phyloP scores from a whole-genome alignment of 441 rosid species.

The Capsella rubella region DNA sequence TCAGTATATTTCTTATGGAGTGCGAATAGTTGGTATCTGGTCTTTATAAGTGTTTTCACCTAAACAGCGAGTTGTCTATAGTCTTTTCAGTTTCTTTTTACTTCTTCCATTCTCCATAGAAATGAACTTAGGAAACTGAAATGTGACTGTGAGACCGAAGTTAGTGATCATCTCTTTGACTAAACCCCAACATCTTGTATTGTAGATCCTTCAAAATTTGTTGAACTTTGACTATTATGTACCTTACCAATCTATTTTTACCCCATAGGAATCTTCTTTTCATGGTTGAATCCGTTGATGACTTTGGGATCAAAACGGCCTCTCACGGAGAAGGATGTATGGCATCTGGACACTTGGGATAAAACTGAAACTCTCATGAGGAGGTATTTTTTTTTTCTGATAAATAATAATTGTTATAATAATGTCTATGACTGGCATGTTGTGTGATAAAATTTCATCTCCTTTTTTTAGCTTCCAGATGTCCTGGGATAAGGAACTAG shows the following conservation, averaged over 20 bases:
- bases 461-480: constrained; percentile 67
- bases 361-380: constrained; percentile 74
- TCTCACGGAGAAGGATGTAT: constrained; percentile 92
- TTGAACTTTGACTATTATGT: constrained; percentile 9
- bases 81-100: constrained; percentile 17
- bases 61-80: constrained; percentile 15
- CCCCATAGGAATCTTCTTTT: constrained; percentile 64
- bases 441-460: constrained; percentile 38
- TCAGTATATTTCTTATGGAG: constrained; percentile 4
- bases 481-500: constrained; percentile 90
- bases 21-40: neutral
- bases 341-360: constrained; percentile 98
- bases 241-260: constrained; percentile 13
- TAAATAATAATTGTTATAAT: constrained; percentile 14
- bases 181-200: constrained; percentile 19
- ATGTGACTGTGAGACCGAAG: constrained; percentile 18
- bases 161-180: constrained; percentile 18
- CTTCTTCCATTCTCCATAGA: constrained; percentile 5
- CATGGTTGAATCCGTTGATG: constrained; percentile 98
- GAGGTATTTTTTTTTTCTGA: constrained; percentile 52
- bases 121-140: constrained; percentile 9
- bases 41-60: neutral
- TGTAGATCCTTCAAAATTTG: constrained; percentile 22
- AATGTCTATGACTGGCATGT: constrained; percentile 32
- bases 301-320: constrained; percentile 87